phyloP scores from a whole-genome alignment of 345 rosid genomes.

The Odontarrhena argentea region DNA sequence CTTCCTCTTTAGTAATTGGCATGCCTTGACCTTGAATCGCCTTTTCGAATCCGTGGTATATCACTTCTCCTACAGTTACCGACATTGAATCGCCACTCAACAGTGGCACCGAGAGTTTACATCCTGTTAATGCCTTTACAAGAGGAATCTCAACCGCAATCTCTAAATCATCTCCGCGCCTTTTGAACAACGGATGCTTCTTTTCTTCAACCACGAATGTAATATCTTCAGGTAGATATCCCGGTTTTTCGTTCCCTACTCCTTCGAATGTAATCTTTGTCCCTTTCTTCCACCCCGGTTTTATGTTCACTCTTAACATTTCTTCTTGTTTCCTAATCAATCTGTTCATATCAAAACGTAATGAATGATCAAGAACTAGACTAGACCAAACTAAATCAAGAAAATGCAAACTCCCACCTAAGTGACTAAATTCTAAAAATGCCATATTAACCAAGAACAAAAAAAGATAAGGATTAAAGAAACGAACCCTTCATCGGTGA shows the following conservation, averaged over 20 bases:
- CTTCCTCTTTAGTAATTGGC: slow-evolving; percentile 56
- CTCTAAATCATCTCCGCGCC: slow-evolving; percentile 69
- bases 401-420: not conserved
- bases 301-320: slow-evolving; percentile 55
- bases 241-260: slow-evolving; percentile 80
- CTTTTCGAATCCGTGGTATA: slow-evolving; percentile 68
- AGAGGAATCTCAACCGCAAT: slow-evolving; percentile 70
- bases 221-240: slow-evolving; percentile 69
- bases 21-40: slow-evolving; percentile 72
- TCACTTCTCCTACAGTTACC: slow-evolving; percentile 52
- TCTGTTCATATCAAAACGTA: slow-evolving; percentile 42
- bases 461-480: slow-evolving; percentile 1
- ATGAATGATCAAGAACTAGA: not conserved
- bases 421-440: too few relatives aligned
- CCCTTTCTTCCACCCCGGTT: slow-evolving; percentile 94
- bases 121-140: slow-evolving; percentile 76
- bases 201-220: slow-evolving; percentile 62
- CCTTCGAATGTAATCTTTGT: slow-evolving; percentile 85
- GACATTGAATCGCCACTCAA: slow-evolving; percentile 63
- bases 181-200: slow-evolving; percentile 61
- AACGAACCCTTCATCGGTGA: slow-evolving; percentile 63
- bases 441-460: not conserved
- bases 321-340: slow-evolving; percentile 65
- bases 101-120: slow-evolving; percentile 66
- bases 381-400: not conserved